Conservation (phyloP, 345 rosid species). For the Cardiospermum halicacabum region DNA sequence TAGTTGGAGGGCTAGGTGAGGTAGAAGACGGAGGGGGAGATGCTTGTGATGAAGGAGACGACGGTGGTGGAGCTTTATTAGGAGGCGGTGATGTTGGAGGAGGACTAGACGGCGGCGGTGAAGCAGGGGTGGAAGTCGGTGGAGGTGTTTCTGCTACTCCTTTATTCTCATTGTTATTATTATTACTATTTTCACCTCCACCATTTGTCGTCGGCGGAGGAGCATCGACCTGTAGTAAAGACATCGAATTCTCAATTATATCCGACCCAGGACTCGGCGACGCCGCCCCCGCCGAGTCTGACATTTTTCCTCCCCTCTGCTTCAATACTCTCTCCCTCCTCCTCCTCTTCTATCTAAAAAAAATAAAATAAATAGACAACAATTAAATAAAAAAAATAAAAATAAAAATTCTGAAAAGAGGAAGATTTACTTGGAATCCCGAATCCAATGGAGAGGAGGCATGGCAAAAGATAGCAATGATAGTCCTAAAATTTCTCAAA, state of each 20-base stretch:
- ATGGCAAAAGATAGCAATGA: neutral
- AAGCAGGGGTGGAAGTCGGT: conserved; percentile 12
- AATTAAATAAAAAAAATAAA: neutral
- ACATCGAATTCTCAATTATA: conserved; percentile 17
- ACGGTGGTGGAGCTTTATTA: conserved; percentile 12
- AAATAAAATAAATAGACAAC: neutral
- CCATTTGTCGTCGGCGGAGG: conserved; percentile 24
- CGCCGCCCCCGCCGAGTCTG: conserved; percentile 37
- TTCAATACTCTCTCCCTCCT: neutral
- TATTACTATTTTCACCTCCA: neutral
- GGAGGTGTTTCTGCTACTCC: conserved; percentile 7
- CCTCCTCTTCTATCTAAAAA: neutral
- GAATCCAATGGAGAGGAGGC: neutral
- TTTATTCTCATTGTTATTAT: neutral
- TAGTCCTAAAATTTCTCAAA: conserved; percentile 8
- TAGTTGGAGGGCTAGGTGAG: conserved; percentile 18
- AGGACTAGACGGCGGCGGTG: conserved; percentile 9
- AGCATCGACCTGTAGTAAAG: conserved; percentile 7
- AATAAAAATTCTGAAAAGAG: neutral
- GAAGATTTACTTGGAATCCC: neutral
- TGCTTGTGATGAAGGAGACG: conserved; percentile 8
- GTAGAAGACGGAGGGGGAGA: conserved; percentile 13
- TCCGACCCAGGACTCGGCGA: conserved; percentile 34
- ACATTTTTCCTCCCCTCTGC: conserved; percentile 23
- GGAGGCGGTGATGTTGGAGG: conserved; percentile 18